Conservation (phyloP, 1,139 yeast species). For the Suzukiozyma palmioleophila region DNA sequence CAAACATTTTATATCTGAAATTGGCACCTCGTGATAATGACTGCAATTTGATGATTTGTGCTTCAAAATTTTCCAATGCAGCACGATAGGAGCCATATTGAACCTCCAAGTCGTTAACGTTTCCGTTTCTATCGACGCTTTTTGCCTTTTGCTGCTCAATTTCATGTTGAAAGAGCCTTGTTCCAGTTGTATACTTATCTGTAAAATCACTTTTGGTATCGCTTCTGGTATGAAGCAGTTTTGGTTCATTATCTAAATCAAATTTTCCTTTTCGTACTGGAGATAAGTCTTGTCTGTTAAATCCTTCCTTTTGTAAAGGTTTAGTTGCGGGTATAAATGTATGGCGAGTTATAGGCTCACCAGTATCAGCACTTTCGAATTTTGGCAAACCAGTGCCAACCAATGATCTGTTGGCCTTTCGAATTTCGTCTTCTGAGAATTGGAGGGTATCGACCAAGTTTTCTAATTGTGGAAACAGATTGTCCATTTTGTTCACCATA, state of each 20-base stretch:
- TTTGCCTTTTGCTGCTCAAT: neutral
- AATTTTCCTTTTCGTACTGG: too few species aligned
- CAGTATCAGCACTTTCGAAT: conserved; percentile 45
- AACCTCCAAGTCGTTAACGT: neutral
- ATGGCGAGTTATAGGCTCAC: conserved; percentile 9
- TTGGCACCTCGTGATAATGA: conserved; percentile 64
- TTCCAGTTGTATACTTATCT: neutral
- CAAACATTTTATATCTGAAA: conserved; percentile 58
- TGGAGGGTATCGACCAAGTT: conserved; percentile 59
- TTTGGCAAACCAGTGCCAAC: conserved; percentile 62
- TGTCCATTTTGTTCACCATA: conserved; percentile 49
- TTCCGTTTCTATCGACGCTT: neutral
- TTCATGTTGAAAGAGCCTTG: conserved; percentile 1
- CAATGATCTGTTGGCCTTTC: conserved; percentile 62
- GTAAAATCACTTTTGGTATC: neutral
- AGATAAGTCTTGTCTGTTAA: too few species aligned
- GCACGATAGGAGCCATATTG: neutral
- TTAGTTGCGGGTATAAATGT: conserved; percentile 7
- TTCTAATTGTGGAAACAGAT: conserved; percentile 58
- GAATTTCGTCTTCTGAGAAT: conserved; percentile 65
- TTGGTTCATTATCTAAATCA: neutral
- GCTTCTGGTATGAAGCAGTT: neutral
- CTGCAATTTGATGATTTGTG: conserved; percentile 44
- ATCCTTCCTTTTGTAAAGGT: too few species aligned
- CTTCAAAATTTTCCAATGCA: neutral